Evolutionary conservation across 2,329 filamentous ascomycete species (phyloP).

Genomic region (Hymenoscyphus albidus): DNA sequence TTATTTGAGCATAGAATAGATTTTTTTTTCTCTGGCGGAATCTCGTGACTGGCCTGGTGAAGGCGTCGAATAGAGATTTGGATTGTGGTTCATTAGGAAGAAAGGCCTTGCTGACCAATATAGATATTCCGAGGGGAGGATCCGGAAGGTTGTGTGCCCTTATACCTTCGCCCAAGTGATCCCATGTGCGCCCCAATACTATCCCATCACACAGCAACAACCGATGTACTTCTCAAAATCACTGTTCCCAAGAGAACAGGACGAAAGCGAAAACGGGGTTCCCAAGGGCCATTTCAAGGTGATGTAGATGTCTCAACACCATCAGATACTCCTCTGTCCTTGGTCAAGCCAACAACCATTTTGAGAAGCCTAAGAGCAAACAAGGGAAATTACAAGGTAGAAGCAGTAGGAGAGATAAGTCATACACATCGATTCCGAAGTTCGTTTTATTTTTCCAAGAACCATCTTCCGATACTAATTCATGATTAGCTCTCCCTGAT

Average conservation of each 20-base stretch:
- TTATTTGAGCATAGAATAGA: constrained; percentile 7
- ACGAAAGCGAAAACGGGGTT: constrained; percentile 78
- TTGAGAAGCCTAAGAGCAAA: constrained; percentile 69
- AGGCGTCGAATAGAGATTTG: too few species aligned
- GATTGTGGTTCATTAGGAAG: too few species aligned
- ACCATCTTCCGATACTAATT: constrained; percentile 11
- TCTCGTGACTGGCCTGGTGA: constrained; percentile 17
- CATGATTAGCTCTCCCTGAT: constrained; percentile 64
- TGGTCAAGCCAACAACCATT: constrained; percentile 13
- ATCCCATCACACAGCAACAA: constrained; percentile 70
- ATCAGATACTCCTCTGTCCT: constrained; percentile 37
- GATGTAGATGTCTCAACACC: neutral
- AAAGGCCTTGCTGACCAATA: neutral
- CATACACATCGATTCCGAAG: constrained; percentile 84
- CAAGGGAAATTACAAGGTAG: constrained; percentile 58
- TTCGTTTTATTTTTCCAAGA: constrained; percentile 26
- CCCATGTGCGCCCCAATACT: constrained; percentile 72
- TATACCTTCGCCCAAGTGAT: constrained; percentile 79
- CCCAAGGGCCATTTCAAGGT: constrained; percentile 59
- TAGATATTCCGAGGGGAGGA: constrained; percentile 45
- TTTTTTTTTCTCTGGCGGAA: constrained; percentile 8
- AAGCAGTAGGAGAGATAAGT: constrained; percentile 68
- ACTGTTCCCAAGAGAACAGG: constrained; percentile 84
- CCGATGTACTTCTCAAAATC: constrained; percentile 82
- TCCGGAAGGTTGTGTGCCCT: constrained; percentile 50